Conservation (phyloP, 148 eudicot genomes). For the Cornus controversa region DNA sequence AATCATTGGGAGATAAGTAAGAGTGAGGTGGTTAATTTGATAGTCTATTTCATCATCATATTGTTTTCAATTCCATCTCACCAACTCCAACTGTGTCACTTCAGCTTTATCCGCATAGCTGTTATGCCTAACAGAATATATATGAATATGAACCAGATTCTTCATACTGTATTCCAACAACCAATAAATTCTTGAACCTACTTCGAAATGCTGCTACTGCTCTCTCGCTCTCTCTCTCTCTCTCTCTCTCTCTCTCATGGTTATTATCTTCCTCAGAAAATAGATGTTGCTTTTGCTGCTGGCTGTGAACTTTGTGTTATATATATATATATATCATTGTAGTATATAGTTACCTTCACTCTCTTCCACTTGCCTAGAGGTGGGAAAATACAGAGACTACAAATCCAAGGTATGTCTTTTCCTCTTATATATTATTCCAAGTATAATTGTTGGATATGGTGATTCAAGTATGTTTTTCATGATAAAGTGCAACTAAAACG, state of each 20-base stretch:
- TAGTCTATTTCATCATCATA: too few relatives aligned
- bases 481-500: background rate
- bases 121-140: too few relatives aligned
- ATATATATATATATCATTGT: background rate
- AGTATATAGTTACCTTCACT: background rate
- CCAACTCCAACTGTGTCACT: slow-evolving; percentile 3
- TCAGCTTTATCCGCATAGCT: slow-evolving; percentile 1
- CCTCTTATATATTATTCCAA: background rate
- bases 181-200: background rate
- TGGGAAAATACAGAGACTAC: background rate
- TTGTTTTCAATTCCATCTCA: background rate
- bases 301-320: background rate
- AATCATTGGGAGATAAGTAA: background rate
- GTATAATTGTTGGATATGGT: too few relatives aligned
- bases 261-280: background rate
- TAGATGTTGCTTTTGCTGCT: background rate
- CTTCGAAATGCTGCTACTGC: background rate
- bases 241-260: background rate
- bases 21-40: background rate
- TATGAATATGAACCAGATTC: slow-evolving; percentile 1
- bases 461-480: too few relatives aligned
- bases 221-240: background rate
- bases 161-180: background rate
- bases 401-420: background rate
- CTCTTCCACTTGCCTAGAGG: background rate